Conservation (phyloP, 768 basidiomycete species). For the Myochromella boudieri region DNA sequence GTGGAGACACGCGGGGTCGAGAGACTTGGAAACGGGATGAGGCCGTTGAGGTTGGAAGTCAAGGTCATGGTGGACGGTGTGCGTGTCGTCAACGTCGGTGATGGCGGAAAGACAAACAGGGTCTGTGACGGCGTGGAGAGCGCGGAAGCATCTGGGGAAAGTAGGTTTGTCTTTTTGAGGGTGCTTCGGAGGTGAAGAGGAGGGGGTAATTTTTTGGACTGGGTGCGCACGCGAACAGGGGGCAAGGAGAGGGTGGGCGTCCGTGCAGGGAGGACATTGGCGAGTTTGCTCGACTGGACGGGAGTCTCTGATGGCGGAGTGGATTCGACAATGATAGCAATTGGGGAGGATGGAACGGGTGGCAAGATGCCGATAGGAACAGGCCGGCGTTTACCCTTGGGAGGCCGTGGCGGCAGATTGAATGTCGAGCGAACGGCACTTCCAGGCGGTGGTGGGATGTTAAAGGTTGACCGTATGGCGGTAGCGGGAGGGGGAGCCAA, state of each 20-base stretch:
- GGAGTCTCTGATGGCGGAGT: slow-evolving; percentile 13
- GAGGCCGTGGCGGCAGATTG: slow-evolving; percentile 38
- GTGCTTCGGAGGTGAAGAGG: slow-evolving; percentile 52
- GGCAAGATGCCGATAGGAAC: slow-evolving; percentile 61
- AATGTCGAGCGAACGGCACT: slow-evolving; percentile 58
- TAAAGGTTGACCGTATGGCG: slow-evolving; percentile 54
- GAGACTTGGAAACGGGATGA: slow-evolving; percentile 55
- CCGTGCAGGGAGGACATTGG: slow-evolving; percentile 18
- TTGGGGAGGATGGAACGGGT: slow-evolving; percentile 73
- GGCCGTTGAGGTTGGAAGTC: slow-evolving; percentile 54
- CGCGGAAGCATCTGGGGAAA: slow-evolving; percentile 21
- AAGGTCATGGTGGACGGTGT: slow-evolving; percentile 85
- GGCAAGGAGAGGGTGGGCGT: slow-evolving; percentile 25
- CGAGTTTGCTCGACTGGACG: slow-evolving; percentile 5
- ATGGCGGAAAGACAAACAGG: slow-evolving; percentile 84
- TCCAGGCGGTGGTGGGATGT: slow-evolving; percentile 31
- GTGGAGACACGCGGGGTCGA: slow-evolving; percentile 71
- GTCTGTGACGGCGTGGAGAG: slow-evolving; percentile 73
- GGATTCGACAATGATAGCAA: slow-evolving; percentile 46
- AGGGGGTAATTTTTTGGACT: slow-evolving; percentile 58
- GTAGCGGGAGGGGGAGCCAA: slow-evolving; percentile 50
- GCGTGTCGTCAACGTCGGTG: slow-evolving; percentile 55
- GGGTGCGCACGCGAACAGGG: slow-evolving; percentile 49
- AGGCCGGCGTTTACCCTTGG: slow-evolving; percentile 60
- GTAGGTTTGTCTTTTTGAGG: slow-evolving; percentile 32